phyloP scores from a whole-genome alignment of 441 rosid species.

The Populus tomentosa region DNA sequence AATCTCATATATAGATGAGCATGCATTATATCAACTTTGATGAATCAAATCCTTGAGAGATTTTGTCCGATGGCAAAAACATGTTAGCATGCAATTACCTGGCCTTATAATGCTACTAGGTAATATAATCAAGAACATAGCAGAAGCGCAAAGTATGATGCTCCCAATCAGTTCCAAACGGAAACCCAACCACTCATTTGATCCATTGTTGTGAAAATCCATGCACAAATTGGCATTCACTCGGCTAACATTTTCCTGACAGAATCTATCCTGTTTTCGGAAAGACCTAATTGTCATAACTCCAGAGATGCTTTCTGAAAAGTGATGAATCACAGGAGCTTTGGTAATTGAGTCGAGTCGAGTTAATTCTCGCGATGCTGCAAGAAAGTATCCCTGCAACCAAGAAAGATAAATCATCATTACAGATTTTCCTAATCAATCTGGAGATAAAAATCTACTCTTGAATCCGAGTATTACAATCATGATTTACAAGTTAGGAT shows the following conservation, averaged over 20 bases:
- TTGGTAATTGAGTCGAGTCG: conserved; percentile 90
- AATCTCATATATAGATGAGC: not conserved
- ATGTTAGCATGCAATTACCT: conserved; percentile 40
- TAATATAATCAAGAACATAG: conserved; percentile 74
- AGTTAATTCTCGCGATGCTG: conserved; percentile 81
- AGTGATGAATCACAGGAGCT: conserved; percentile 93
- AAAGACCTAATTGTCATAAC: conserved; percentile 83
- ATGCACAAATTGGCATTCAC: conserved; percentile 68
- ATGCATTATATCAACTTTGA: not conserved
- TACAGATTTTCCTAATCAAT: not conserved
- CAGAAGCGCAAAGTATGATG: conserved; percentile 68
- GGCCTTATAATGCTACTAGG: conserved; percentile 82
- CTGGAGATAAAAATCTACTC: not conserved
- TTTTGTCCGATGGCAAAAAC: not conserved
- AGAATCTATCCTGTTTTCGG: conserved; percentile 47
- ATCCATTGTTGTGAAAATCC: conserved; percentile 88
- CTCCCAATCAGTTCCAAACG: conserved; percentile 90
- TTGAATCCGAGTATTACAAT: not conserved
- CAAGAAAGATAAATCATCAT: conserved; percentile 5
- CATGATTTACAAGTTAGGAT: not conserved
- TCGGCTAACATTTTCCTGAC: conserved; percentile 62
- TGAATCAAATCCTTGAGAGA: not conserved
- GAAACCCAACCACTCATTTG: conserved; percentile 92
- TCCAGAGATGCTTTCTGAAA: conserved; percentile 91
- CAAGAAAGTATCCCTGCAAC: conserved; percentile 70